Evolutionary conservation across 305 asterid species (phyloP), one percentile per base, ranked within the genome.

Genomic region (Coffea humblotiana): DNA sequence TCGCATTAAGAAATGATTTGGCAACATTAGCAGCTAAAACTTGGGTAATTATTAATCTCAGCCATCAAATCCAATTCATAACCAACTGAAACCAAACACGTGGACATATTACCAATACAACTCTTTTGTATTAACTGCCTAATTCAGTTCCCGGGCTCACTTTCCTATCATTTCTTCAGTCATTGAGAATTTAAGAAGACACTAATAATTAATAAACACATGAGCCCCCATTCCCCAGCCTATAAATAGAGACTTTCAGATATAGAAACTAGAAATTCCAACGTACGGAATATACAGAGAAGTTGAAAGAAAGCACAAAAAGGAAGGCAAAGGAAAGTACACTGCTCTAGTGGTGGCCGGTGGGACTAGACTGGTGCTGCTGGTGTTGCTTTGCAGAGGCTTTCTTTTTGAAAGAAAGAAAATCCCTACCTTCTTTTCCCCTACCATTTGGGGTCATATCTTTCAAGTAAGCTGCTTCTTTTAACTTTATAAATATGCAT

Each of bases 391-490:
- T 25, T 12, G 48, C 32, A 21, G 76, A 23, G 77, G 76, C 63
- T 79, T 56, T 15, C 48, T 49, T 18, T 37, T 25, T 16, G 21
- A 25, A 25, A 18, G 16, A 29, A 67, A 61, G 70, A 75, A 73
- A 82, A 82, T 32, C 32, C 32, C 32, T 32, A 82, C 85, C 85
- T 82, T 78, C 79, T 77, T 73, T 78, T 78, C 56, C 8, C 11
- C 45, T 29, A 29, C 14, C 76, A 71, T 37, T 80, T 65, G 32
- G 56, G 69, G 56, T n/a, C 23, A 45, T 52, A 19, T 52, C 35
- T 43, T 27, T 19, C 72, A 75, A 75, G 71, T 63, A 71, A 68
- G 76, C 75, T 27, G 79, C 85, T 76, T 65, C 56, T 52, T 56
- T 32, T 18, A 25, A 74, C 58, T 77, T 54, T 71, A 61, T 52